Conservation (phyloP, 805 yeast species). For the Kodamaea jinghongensis region DNA sequence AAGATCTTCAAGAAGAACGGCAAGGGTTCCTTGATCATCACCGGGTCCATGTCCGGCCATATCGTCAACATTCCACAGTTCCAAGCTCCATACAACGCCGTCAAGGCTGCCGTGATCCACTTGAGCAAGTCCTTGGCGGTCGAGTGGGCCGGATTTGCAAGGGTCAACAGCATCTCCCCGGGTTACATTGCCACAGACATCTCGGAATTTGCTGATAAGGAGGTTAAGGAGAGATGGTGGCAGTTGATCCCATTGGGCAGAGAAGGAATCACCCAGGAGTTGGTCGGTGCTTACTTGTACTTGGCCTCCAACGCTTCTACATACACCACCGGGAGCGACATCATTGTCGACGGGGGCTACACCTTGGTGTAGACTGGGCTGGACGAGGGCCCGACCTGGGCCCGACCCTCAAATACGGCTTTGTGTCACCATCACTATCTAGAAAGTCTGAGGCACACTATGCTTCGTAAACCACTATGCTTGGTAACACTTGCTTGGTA, state of each 20-base stretch:
- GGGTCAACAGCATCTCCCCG: conserved; percentile 44
- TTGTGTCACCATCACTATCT: too few species aligned
- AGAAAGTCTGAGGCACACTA: too few species aligned
- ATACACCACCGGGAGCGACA: conserved; percentile 45
- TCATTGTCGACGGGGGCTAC: conserved; percentile 49
- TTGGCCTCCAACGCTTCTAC: conserved; percentile 45
- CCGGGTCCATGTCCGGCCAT: conserved; percentile 49
- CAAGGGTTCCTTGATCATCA: conserved; percentile 42
- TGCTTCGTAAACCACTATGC: too few species aligned
- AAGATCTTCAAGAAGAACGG: conserved; percentile 38
- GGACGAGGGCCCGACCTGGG: too few species aligned
- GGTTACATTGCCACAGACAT: conserved; percentile 44
- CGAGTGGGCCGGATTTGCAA: conserved; percentile 47
- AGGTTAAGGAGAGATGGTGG: conserved; percentile 37
- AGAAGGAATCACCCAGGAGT: conserved; percentile 42
- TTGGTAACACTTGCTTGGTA: too few species aligned
- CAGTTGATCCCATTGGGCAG: conserved; percentile 44
- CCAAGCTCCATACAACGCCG: conserved; percentile 48
- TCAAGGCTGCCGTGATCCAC: conserved; percentile 45
- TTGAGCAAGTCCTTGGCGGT: conserved; percentile 44
- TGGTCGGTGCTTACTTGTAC: conserved; percentile 47
- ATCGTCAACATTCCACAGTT: conserved; percentile 45
- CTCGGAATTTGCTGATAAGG: conserved; percentile 33
- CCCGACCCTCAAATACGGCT: not conserved
- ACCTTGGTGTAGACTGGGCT: conserved; percentile 9